These are phyloP conservation scores for Thelonectria blattea DNA, from an alignment of 2,329 filamentous ascomycete genomes.

Conservation along the genomic window DNA sequence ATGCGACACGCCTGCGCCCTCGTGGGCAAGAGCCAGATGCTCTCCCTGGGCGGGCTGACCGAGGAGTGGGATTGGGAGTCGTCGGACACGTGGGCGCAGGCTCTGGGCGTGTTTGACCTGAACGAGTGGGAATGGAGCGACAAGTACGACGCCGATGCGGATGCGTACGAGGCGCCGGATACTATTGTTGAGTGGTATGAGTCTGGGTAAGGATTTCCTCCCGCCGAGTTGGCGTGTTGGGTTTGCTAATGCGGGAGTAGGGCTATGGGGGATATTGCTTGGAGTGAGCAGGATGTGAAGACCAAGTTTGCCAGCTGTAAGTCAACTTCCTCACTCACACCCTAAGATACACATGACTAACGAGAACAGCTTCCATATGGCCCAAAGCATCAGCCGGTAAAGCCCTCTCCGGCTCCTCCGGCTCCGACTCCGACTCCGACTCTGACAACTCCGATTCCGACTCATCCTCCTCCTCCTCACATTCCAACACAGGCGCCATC, in stretches of 20 bases:
- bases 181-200: slow-evolving; percentile 1
- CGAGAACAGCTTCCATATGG: not conserved
- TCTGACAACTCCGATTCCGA: not conserved
- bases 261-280: not conserved
- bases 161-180: not conserved
- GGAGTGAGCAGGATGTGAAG: not conserved
- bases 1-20: slow-evolving; percentile 8
- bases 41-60: slow-evolving; percentile 1
- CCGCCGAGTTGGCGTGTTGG: not conserved
- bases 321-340: not conserved
- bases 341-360: not conserved
- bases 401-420: not conserved
- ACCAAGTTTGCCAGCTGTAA: not conserved
- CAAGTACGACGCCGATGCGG: slow-evolving; percentile 5
- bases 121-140: slow-evolving; percentile 5
- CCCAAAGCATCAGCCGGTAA: not conserved
- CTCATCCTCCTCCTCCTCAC: not conserved
- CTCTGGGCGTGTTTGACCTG: slow-evolving; percentile 11
- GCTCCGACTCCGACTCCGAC: not conserved
- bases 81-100: slow-evolving; percentile 8
- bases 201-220: not conserved
- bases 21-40: slow-evolving; percentile 10
- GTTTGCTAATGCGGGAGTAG: not conserved
- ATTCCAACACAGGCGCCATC: not conserved
- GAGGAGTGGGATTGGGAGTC: slow-evolving; percentile 8